Base-by-base conservation (phyloP, 2,329 filamentous ascomycete genomes). In the Alternaria conjuncta region DNA sequence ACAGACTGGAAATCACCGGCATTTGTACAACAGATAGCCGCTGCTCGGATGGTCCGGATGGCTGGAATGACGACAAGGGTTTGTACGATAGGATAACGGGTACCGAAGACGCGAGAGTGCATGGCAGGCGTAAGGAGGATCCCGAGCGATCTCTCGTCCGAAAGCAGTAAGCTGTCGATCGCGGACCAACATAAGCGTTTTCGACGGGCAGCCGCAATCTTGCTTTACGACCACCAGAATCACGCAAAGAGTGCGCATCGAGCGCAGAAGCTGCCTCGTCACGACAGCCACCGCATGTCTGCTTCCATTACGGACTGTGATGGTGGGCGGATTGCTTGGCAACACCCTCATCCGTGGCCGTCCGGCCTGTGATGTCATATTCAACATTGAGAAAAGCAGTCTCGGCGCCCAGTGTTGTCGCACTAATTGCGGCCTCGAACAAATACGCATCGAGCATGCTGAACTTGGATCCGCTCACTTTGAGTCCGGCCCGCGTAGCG, bases 131-230 rank as follows among this genome's bases (percentile, higher is more conserved):
- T n/a, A 36, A 45, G 13, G 53, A 61, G 23, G 11, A 26, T 41
- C 23, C 59, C 59, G 54, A 53, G 59, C 59, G 54, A 61, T 46
- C 44, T 18, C 32, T 57, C 46, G 59, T 61, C 59, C 55, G 46
- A 8, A 53, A 61, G 26, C 9, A 51, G 54, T 60, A 60, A 60
- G 50, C 43, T 30, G 46, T 36, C 59, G 54, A 61, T 61, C 55
- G 13, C 26, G 41, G 32, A 51, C 46, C 30, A 57, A 28, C 23
- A 21, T 43, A 41, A 45, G 44, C 36, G 32, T 45, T 44, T n/a
- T 44, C 21, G 43, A 57, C 53, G 15, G 6, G 18, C 45, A 49
- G 30, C 13, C 25, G 23, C 44, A 25, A 30, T 32, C 45, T 21
- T 44, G 26, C 54, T 20, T 44, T 21, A 50, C 18, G 13, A 50